Evolutionary conservation across 805 yeast genomes (phyloP), one percentile per base, ranked within the genome.

Genomic region (Barnettozyma salicaria): DNA sequence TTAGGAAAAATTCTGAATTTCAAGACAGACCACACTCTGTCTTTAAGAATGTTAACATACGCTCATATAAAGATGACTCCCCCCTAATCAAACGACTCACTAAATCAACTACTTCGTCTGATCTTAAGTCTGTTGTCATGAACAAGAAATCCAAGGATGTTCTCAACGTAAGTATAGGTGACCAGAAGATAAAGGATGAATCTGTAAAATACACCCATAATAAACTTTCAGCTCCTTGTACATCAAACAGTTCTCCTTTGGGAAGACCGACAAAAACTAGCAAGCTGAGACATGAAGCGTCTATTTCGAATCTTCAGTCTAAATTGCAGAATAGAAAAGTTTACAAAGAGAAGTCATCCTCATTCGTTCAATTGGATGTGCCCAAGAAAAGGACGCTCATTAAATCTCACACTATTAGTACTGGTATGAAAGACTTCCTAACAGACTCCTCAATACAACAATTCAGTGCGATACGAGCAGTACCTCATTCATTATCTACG

Each of bases 21-120:
- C n/a, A n/a, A n/a, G n/a, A n/a, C n/a, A n/a, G n/a, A n/a, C n/a
- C n/a, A n/a, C n/a, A n/a, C n/a, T n/a, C n/a, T n/a, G n/a, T n/a
- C n/a, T n/a, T n/a, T n/a, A n/a, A n/a, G n/a, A n/a, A n/a, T n/a
- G n/a, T n/a, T n/a, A 23, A 17, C 4, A 16, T 34, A 14, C 14
- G 40, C 1, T 27, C 38, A 2, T 23, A 37, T 6, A 26, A 19
- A 8, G 47, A 43, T 19, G 43, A 48, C 11, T 44, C 54, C 3
- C 52, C 52, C 4, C 22, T 51, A 9, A n/a, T 53, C 2, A 34
- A 47, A 5, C 43, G 58, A 29, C 42, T 53, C 3, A 50, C 58
- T 1, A 37, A 49, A 19, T 49, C 58, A 2, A 52, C 56, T 2
- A 45, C 55, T 1, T 39, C 55, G 9, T 50, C 39, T 11, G 22